Base-by-base conservation (phyloP, 192 early-diverging fungal species). In the Backusella psychrophila region DNA sequence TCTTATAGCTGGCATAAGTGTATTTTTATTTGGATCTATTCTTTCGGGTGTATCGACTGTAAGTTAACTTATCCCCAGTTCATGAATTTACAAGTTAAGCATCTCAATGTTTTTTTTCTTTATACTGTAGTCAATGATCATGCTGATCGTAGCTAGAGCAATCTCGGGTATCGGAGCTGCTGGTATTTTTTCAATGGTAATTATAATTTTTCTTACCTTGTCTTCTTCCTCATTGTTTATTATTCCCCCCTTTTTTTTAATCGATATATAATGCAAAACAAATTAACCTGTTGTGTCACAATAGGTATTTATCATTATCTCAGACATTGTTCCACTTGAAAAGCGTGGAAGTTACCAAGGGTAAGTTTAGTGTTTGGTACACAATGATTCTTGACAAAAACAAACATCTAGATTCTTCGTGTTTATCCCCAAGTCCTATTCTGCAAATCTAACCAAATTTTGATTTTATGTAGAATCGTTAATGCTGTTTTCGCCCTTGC, bases 1-100 rank as follows among this genome's bases (percentile, higher is more conserved):
- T 23, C 90, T 98, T 44, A 76, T 97, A 0, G 84, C 89, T 44
- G 92, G 94, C 0, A 89, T 95, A 63, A 63, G 85, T 26, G 76
- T 96, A 9, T 99, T 99, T 77, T 87, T 91, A 71, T 63, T 92
- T 15, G 96, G 96, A 6, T 94, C 93, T 0, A 75, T 93, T 1
- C 79, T 97, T 29, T 97, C 96, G 80, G 97, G 94, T 31, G 77
- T 87, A 29, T 91, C 96, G 0, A 53, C 72, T 42, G 77, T 79
- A 69, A 88, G 90, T 78, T 77, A 29, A 66, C 66, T 39, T 76
- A 21, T 49, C 66, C 38, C 38, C 56, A 19, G 17, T 66, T 23
- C 17, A 6, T 71, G 39, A 65, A 38, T n/a, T 15, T 77, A 71
- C 19, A 26, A 19, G 17, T 26, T 26, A 14, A 36, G 39, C 1